A percentile compares a stretch with the other conserved stretches of the same genome.
Evolutionary conservation across 2,329 filamentous ascomycete genomes (phyloP).

Genomic region (Diaporthe ilicicola): DNA sequence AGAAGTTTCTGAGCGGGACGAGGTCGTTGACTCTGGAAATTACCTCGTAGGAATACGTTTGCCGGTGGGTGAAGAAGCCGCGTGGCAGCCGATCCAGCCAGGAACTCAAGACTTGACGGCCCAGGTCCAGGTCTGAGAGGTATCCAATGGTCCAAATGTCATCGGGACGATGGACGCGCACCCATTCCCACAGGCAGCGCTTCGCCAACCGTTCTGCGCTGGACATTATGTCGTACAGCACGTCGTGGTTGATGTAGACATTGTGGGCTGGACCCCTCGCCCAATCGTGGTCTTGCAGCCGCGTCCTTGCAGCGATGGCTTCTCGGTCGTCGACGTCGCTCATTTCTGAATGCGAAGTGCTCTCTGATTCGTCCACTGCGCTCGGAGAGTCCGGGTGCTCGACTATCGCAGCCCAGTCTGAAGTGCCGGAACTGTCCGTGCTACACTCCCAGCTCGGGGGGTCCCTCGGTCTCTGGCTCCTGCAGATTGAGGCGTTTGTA

Average conservation of each 20-base stretch:
- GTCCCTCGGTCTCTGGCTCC: no score
- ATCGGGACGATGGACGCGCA: not conserved
- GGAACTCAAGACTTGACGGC: not conserved
- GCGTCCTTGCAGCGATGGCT: not conserved
- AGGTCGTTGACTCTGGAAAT: not conserved
- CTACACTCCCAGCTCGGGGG: no score
- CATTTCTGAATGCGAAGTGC: not conserved
- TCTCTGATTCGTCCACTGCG: not conserved
- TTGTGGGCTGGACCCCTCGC: not conserved
- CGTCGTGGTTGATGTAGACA: not conserved
- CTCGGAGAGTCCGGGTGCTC: no score
- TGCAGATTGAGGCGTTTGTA: no score
- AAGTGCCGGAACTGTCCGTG: no score
- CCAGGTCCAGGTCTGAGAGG: not conserved
- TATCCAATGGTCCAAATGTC: not conserved
- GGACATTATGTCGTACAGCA: not conserved
- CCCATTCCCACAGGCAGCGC: not conserved
- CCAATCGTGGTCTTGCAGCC: not conserved
- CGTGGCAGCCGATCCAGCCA: not conserved
- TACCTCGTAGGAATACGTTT: not conserved
- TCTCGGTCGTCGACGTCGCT: not conserved
- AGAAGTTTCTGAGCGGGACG: not conserved
- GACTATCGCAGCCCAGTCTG: no score
- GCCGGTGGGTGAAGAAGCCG: not conserved
- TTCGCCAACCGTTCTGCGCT: not conserved